phyloP scores from a whole-genome alignment of 2,329 filamentous ascomycete species.

The Emmonsia crescens region DNA sequence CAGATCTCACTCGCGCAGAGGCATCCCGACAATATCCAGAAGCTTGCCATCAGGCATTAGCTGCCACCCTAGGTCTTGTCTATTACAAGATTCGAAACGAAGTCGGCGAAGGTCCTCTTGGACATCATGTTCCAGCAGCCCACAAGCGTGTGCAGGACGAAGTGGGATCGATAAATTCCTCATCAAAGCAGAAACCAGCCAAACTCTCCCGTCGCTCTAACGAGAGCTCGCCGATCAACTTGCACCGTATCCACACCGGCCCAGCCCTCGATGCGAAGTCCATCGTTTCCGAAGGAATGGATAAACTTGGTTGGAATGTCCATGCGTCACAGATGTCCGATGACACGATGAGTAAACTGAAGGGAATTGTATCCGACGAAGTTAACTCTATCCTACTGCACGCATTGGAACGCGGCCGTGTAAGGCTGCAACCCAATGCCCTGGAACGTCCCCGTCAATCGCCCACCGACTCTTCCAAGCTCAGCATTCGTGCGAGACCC shows the following conservation, averaged over 20 bases:
- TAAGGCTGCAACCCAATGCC: constrained; percentile 25
- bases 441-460: constrained; percentile 23
- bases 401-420: constrained; percentile 26
- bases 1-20: constrained; percentile 25
- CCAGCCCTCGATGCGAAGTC: constrained; percentile 26
- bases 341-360: constrained; percentile 28
- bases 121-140: constrained; percentile 20
- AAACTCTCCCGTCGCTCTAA: constrained; percentile 25
- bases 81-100: constrained; percentile 34
- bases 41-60: constrained; percentile 30
- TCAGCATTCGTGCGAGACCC: constrained; percentile 12
- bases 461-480: constrained; percentile 23
- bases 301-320: constrained; percentile 27
- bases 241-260: constrained; percentile 14
- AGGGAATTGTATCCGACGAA: constrained; percentile 27
- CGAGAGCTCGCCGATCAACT: constrained; percentile 17
- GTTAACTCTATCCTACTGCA: constrained; percentile 25
- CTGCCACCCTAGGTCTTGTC: constrained; percentile 29
- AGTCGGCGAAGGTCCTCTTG: constrained; percentile 24
- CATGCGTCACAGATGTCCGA: constrained; percentile 27
- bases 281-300: constrained; percentile 21
- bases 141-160: constrained; percentile 28
- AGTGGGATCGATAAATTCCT: constrained; percentile 20
- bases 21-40: constrained; percentile 28
- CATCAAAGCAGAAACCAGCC: constrained; percentile 25